A percentile compares a stretch with the other conserved stretches of the same genome.
Conservation (phyloP, 2,329 filamentous ascomycete species). For the Xylaria sp. region DNA sequence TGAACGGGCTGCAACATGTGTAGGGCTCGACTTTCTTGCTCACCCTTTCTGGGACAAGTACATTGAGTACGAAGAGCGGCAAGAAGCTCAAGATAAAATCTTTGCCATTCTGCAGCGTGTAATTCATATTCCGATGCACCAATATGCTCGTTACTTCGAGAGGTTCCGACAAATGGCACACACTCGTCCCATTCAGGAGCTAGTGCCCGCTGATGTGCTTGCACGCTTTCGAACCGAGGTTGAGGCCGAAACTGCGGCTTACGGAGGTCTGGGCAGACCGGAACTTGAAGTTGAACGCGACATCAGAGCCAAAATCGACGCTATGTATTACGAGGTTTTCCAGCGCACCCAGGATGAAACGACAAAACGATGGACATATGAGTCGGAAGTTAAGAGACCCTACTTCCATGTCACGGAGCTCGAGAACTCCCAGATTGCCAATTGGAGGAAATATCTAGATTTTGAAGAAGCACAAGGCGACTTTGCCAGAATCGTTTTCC, state of each 20-base stretch:
- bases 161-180: constrained; percentile 84
- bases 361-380: constrained; percentile 92
- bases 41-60: constrained; percentile 99
- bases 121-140: constrained; percentile 91
- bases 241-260: constrained; percentile 69
- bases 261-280: constrained; percentile 65
- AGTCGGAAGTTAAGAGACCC: constrained; percentile 92
- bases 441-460: constrained; percentile 97
- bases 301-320: constrained; percentile 81
- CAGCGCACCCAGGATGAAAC: constrained; percentile 86
- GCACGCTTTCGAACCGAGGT: constrained; percentile 77
- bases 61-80: constrained; percentile 93
- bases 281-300: constrained; percentile 87
- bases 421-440: constrained; percentile 83
- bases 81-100: constrained; percentile 85
- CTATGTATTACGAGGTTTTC: constrained; percentile 83
- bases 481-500: constrained; percentile 77
- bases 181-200: constrained; percentile 75
- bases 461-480: constrained; percentile 91
- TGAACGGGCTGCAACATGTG: constrained; percentile 84
- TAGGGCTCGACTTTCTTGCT: constrained; percentile 92
- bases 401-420: constrained; percentile 98
- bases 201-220: constrained; percentile 76
- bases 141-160: constrained; percentile 95
- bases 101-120: constrained; percentile 85